phyloP scores from a whole-genome alignment of 108 stramenopile species.

The Mayamaea pseudoterrestris region DNA sequence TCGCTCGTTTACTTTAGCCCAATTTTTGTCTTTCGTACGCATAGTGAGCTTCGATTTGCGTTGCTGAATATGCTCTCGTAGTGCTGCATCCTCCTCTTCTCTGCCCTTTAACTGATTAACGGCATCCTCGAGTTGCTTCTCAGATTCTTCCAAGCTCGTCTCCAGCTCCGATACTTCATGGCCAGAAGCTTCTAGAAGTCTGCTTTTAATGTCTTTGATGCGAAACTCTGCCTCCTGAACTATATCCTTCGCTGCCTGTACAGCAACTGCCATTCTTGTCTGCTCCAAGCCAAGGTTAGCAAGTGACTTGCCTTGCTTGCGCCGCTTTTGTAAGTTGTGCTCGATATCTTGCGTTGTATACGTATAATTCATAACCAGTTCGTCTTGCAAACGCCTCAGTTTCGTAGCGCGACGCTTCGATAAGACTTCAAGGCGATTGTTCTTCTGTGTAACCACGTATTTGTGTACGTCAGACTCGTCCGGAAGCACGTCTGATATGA shows the following conservation, averaged over 20 bases:
- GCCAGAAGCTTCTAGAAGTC: constrained; percentile 21
- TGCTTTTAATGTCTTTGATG: constrained; percentile 38
- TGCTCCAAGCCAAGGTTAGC: constrained; percentile 66
- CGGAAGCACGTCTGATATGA: constrained; percentile 65
- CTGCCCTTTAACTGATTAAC: constrained; percentile 31
- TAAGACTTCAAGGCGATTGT: constrained; percentile 32
- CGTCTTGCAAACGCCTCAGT: constrained; percentile 56
- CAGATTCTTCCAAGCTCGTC: constrained; percentile 12
- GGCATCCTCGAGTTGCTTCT: constrained; percentile 32
- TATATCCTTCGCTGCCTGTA: constrained; percentile 51
- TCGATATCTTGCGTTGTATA: constrained; percentile 80
- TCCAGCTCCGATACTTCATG: constrained; percentile 18
- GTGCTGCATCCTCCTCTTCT: constrained; percentile 29
- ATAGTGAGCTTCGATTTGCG: constrained; percentile 36
- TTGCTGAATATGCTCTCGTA: constrained; percentile 39
- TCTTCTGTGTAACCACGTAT: constrained; percentile 53
- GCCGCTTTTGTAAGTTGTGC: constrained; percentile 40
- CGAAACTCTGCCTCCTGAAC: constrained; percentile 29
- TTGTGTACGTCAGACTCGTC: constrained; percentile 49
- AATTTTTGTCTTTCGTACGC: constrained; percentile 52
- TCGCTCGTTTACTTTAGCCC: constrained; percentile 79
- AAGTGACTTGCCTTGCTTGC: constrained; percentile 46
- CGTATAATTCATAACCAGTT: constrained; percentile 68
- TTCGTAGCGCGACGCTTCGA: constrained; percentile 56
- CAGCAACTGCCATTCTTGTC: constrained; percentile 60